Conservation (phyloP, 2,329 filamentous ascomycete species). For the Coniochaeta pulveracea region DNA sequence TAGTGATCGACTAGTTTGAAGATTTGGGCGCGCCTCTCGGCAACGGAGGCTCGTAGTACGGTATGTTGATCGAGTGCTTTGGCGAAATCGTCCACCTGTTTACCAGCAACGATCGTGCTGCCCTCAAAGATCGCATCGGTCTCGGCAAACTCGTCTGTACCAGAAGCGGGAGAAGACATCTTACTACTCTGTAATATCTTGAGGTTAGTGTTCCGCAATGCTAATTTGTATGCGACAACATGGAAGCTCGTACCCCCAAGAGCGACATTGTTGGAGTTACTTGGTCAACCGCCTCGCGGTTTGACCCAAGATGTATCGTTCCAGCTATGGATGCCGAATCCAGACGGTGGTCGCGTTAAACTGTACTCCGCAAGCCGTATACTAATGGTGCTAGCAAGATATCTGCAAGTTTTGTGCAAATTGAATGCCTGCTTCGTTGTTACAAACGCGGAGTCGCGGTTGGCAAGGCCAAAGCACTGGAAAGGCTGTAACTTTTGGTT, state of each 20-base stretch:
- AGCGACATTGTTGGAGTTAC: too few relatives aligned
- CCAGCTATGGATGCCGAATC: too few relatives aligned
- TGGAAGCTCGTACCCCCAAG: too few relatives aligned
- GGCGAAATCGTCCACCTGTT: slow-evolving; percentile 81
- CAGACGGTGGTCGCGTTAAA: too few relatives aligned
- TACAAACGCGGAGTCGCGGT: slow-evolving; percentile 4
- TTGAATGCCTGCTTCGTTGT: not conserved
- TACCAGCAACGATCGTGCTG: slow-evolving; percentile 49
- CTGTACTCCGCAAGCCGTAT: too few relatives aligned
- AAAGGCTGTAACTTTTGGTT: slow-evolving; percentile 1
- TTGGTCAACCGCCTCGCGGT: too few relatives aligned
- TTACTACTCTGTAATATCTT: too few relatives aligned
- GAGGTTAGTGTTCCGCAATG: too few relatives aligned
- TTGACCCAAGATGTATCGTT: too few relatives aligned
- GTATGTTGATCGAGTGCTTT: slow-evolving; percentile 69
- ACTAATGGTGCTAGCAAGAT: too few relatives aligned
- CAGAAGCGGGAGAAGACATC: slow-evolving; percentile 4
- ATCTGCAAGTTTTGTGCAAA: not conserved
- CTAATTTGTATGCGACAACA: too few relatives aligned
- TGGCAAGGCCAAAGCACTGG: too few relatives aligned
- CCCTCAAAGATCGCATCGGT: slow-evolving; percentile 20
- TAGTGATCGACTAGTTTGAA: slow-evolving; percentile 58
- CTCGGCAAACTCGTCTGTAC: slow-evolving; percentile 16
- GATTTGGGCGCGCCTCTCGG: slow-evolving; percentile 53
- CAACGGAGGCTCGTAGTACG: slow-evolving; percentile 29